Evolutionary conservation across 2,329 filamentous ascomycete species (phyloP).

Genomic region (Kalmusia sp.): DNA sequence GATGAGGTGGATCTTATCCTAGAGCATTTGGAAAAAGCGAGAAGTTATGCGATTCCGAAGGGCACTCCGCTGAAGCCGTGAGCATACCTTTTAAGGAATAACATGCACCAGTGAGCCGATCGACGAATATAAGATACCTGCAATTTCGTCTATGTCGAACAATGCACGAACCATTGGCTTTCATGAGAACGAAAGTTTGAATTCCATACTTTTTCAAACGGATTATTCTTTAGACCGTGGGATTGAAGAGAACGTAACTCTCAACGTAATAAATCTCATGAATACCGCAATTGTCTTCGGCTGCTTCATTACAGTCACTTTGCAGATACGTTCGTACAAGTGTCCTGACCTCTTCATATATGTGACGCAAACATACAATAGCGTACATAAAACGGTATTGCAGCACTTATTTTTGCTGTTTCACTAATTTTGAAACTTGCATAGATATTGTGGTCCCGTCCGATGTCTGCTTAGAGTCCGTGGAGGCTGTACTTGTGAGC

Average conservation of each 20-base stretch:
- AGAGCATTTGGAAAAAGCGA: conserved; percentile 10
- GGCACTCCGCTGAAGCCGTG: conserved; percentile 2
- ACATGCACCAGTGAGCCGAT: no score
- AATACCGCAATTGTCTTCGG: conserved; percentile 62
- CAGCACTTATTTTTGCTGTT: no score
- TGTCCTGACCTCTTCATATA: not conserved
- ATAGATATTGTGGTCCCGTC: no score
- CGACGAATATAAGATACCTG: no score
- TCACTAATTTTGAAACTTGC: no score
- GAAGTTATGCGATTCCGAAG: conserved; percentile 3
- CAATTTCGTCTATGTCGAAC: no score
- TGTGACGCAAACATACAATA: not conserved
- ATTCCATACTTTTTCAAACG: conserved; percentile 17
- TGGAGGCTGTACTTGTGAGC: no score
- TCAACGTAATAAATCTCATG: conserved; percentile 60
- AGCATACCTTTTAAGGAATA: no score
- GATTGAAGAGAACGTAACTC: conserved; percentile 56
- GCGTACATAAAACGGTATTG: conserved; percentile 15
- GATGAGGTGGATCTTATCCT: conserved; percentile 57
- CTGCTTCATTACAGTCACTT: conserved; percentile 59
- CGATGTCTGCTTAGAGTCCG: no score
- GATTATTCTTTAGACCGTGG: conserved; percentile 37
- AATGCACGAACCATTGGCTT: conserved; percentile 24
- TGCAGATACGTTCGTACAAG: conserved; percentile 51
- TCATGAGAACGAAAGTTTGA: conserved; percentile 39